A percentile compares a stretch with the other conserved stretches of the same genome.
phyloP scores from a whole-genome alignment of 192 early-diverging fungal species.

The Backusella tuberculispora region DNA sequence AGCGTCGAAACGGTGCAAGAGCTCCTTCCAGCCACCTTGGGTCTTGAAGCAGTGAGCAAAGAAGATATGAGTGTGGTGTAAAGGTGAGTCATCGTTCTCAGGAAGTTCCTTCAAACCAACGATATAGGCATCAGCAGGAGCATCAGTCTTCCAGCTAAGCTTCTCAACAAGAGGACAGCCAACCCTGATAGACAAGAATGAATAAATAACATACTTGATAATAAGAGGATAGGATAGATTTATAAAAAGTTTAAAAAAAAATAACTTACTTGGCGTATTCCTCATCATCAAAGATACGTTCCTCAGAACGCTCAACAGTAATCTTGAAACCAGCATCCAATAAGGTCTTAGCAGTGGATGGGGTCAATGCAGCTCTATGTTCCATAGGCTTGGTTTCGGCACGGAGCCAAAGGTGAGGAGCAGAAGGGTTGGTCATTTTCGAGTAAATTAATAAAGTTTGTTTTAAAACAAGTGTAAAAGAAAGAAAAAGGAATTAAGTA shows the following conservation, averaged over 20 bases:
- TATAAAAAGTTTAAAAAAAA: not conserved
- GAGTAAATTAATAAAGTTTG: not conserved
- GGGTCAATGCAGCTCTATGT: conserved; percentile 91
- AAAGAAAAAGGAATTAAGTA: conserved; percentile 7
- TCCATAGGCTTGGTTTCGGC: conserved; percentile 98
- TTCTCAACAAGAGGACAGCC: conserved; percentile 81
- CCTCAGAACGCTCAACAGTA: conserved; percentile 81
- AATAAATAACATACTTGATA: not conserved
- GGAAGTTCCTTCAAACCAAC: conserved; percentile 97
- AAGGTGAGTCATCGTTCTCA: conserved; percentile 87
- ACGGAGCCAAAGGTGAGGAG: conserved; percentile 86
- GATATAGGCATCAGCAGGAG: conserved; percentile 91
- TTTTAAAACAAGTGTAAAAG: not conserved
- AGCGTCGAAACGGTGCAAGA: conserved; percentile 80
- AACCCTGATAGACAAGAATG: conserved; percentile 48
- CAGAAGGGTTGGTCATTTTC: not conserved
- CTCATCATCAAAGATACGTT: conserved; percentile 87
- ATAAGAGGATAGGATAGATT: not conserved
- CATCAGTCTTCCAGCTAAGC: conserved; percentile 82
- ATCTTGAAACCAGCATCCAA: conserved; percentile 84
- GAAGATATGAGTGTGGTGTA: conserved; percentile 94
- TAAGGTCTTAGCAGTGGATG: conserved; percentile 78
- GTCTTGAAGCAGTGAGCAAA: conserved; percentile 99
- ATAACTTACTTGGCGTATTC: conserved; percentile 78
- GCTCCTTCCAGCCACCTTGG: conserved; percentile 93